These are phyloP conservation scores for Hyaloscypha hepaticicola DNA, from an alignment of 495 filamentous ascomycete genomes.

Conservation along the genomic window DNA sequence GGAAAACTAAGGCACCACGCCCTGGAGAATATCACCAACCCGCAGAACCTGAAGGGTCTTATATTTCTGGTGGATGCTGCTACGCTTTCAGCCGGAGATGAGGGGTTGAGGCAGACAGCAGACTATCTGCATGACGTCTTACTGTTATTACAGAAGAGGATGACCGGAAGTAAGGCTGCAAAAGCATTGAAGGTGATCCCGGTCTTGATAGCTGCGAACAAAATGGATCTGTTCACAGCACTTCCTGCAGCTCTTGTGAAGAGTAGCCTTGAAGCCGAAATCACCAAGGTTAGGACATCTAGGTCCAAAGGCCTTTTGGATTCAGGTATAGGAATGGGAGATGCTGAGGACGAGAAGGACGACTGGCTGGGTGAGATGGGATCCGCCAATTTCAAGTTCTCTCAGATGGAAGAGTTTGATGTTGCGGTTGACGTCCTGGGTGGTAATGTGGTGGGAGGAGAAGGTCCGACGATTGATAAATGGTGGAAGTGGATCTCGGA, in stretches of 20 bases:
- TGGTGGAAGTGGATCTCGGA: constrained; percentile 87
- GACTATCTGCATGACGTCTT: constrained; percentile 87
- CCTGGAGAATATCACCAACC: constrained; percentile 47
- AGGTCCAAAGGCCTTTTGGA: constrained; percentile 80
- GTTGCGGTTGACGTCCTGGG: constrained; percentile 76
- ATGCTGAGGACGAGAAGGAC: constrained; percentile 61
- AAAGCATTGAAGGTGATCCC: constrained; percentile 63
- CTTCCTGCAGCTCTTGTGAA: constrained; percentile 77
- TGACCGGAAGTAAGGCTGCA: constrained; percentile 51
- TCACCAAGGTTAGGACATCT: constrained; percentile 73
- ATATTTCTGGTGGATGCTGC: constrained; percentile 89
- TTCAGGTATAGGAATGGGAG: constrained; percentile 60
- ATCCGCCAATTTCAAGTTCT: constrained; percentile 73
- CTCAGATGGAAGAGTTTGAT: constrained; percentile 77
- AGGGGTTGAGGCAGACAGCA: constrained; percentile 58
- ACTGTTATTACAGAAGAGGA: constrained; percentile 73
- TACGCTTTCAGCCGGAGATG: constrained; percentile 52
- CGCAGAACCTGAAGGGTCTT: constrained; percentile 65
- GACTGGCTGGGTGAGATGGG: constrained; percentile 81
- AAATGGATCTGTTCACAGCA: constrained; percentile 93
- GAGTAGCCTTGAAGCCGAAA: constrained; percentile 74
- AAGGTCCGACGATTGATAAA: constrained; percentile 65
- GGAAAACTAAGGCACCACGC: constrained; percentile 77
- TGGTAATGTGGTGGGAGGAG: constrained; percentile 71
- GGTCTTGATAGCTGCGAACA: constrained; percentile 87